Conservation (phyloP, 805 yeast genomes). For the Candida koratica region DNA sequence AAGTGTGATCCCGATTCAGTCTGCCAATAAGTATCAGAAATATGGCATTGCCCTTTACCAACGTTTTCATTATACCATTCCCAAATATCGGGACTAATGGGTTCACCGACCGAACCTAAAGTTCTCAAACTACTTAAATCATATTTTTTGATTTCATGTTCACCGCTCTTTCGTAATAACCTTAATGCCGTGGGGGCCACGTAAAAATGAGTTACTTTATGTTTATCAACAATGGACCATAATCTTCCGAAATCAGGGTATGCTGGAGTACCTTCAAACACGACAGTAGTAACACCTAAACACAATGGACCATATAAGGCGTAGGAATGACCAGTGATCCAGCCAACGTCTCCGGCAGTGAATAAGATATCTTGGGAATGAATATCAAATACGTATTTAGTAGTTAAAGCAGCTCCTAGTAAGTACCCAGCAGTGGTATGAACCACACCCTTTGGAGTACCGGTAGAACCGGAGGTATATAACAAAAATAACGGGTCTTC, state of each 20-base stretch:
- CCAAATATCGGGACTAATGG: conserved; percentile 83
- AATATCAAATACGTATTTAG: conserved; percentile 72
- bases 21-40: conserved; percentile 86
- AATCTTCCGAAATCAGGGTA: conserved; percentile 77
- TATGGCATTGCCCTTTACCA: conserved; percentile 67
- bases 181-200: conserved; percentile 84
- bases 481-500: conserved; percentile 79
- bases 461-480: conserved; percentile 85
- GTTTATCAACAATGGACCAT: conserved; percentile 71
- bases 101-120: conserved; percentile 83
- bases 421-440: conserved; percentile 80
- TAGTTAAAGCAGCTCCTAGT: conserved; percentile 67
- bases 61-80: conserved; percentile 76
- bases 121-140: conserved; percentile 64
- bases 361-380: conserved; percentile 71
- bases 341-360: conserved; percentile 89
- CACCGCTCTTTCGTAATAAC: conserved; percentile 72
- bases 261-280: conserved; percentile 85
- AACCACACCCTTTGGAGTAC: conserved; percentile 83
- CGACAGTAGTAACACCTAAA: conserved; percentile 73
- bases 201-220: conserved; percentile 73
- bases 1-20: conserved; percentile 83
- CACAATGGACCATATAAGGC: conserved; percentile 77
- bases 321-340: conserved; percentile 88
- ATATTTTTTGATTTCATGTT: conserved; percentile 53